Base-by-base conservation (phyloP, 2,329 filamentous ascomycete species). In the Paracoccidioides lutzii region DNA sequence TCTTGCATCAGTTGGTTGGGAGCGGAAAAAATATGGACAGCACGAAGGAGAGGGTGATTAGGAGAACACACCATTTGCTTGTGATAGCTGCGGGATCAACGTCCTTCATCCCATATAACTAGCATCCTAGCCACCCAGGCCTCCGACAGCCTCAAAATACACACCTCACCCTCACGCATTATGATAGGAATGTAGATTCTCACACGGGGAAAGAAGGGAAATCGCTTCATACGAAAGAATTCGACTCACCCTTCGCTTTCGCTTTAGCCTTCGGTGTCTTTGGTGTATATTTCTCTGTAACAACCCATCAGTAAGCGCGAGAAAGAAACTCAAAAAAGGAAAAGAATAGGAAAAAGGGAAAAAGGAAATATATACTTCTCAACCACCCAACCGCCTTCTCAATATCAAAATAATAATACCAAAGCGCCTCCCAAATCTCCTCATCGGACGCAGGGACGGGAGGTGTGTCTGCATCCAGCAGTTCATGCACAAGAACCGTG, bases 391-490 rank as follows among this genome's bases (percentile, higher is more conserved):
- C 85, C 0, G 88, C 83, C 71, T 95, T 95, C 56, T 83, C 85
- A 35, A 95, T 78, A 64, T 98, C 90, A 68, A 90, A 97, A 69
- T 91, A 97, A 71, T 96, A 96, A 71, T 98, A 83, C 89, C 90
- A 97, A 14, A 98, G 72, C 0, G 90, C 81, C 59, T 97, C 91
- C 68, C 95, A 83, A 59, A 96, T 91, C 66, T 95, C 85, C 41
- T 76, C 74, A 58, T 85, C 48, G 4, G 80, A 77, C n/a, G 80
- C 74, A 66, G 77, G 79, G 63, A 84, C 77, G 59, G 80, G 82
- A 60, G 73, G 73, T 37, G 78, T 75, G 58, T 81, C 76, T 8
- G 73, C 69, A 5, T 82, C 85, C n/a, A 95, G 75, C 7, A 79
- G 78, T 59, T 76, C 76, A 57, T 81, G 78, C 40, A 94, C 85